Base-by-base conservation (phyloP, 306 rosid species). In the Trifolium fragiferum region DNA sequence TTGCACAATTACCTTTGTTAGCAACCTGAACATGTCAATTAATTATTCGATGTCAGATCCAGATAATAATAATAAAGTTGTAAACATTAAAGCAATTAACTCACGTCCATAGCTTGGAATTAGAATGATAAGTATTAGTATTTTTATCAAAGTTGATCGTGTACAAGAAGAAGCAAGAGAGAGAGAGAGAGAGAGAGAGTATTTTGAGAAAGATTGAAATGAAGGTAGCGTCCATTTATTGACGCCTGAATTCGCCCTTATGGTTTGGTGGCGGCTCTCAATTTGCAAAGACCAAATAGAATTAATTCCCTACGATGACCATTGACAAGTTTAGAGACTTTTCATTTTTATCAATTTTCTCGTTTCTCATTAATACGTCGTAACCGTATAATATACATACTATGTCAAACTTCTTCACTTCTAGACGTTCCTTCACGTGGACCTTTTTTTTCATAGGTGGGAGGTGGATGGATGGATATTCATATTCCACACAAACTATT, bases 321-420 rank as follows among this genome's bases (percentile, higher is more conserved):
- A 40, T 18, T n/a, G 47, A 76, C 80, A 20, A 38, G 11, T 16
- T 38, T 55, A 54, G 3, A 55, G 3, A 55, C 12, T 53, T 53
- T 53, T 47, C 16, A 47, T n/a, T 7, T 14, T 49, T 1, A 6
- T 49, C 54, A 49, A 15, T 49, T 49, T 49, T 16, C 10, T 50
- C 4, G 2, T 30, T 30, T 30, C 33, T 30, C 33, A 30, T 30
- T 30, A 30, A 30, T 49, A 16, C n/a, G 2, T 50, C 58, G 20
- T 54, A 25, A 25, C 3, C 59, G 27, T 51, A 51, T 18, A 16
- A 27, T 27, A 30, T 30, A 25, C 30, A 25, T 8, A 8, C 10
- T 51, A 6, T 19, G 25, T 78, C 82, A 70, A 62, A 70, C 14
- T 61, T 62, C 76, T 37, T 20, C 57, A 21, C 76, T 78, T 78